phyloP scores from a whole-genome alignment of 441 rosid genomes.

The Gossypium trilobum region DNA sequence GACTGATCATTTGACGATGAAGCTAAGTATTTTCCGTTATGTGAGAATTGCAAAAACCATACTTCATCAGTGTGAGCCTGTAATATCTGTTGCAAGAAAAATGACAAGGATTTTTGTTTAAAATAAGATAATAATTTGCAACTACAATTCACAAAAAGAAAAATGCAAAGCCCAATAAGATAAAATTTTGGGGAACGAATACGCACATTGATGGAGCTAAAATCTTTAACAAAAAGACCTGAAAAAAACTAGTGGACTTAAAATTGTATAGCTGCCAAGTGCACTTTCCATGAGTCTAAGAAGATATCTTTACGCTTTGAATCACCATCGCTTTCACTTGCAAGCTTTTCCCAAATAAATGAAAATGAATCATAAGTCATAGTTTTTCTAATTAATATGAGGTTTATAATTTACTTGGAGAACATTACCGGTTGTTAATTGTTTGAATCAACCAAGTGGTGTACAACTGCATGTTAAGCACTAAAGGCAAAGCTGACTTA shows the following conservation, averaged over 20 bases:
- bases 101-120: background rate
- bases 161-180: background rate
- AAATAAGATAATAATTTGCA: background rate
- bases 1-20: constrained; percentile 53
- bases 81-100: constrained; percentile 37
- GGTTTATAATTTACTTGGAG: background rate
- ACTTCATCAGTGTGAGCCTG: constrained; percentile 59
- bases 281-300: background rate
- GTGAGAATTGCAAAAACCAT: constrained; percentile 71
- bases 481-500: background rate
- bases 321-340: background rate
- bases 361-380: background rate
- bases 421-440: background rate
- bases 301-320: background rate
- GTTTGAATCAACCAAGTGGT: background rate
- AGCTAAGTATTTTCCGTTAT: constrained; percentile 62
- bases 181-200: background rate
- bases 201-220: background rate
- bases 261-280: background rate
- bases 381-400: background rate
- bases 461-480: background rate
- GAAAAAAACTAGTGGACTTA: background rate
- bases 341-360: background rate
- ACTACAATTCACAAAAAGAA: background rate
- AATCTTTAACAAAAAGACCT: background rate